Conservation (phyloP, 2,329 filamentous ascomycete species). For the Arachnopeziza araneosa region DNA sequence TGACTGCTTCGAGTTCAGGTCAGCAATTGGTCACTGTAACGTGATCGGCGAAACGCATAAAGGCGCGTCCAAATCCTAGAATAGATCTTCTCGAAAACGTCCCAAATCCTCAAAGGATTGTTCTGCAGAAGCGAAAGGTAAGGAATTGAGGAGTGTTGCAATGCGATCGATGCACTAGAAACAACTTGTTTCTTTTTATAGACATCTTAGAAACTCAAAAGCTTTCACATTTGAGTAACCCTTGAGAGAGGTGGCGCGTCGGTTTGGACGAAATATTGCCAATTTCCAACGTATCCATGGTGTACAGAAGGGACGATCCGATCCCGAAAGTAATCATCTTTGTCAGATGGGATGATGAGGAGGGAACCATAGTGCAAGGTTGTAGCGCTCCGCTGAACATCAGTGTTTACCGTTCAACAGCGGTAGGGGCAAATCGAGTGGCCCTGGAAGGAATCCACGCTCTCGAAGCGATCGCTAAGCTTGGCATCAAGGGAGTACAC, state of each 20-base stretch:
- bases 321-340: conserved; percentile 5
- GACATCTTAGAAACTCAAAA: conserved; percentile 1
- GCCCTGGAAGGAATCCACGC: conserved; percentile 11
- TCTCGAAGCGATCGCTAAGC: conserved; percentile 8
- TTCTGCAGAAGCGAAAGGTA: conserved; percentile 7
- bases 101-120: conserved; percentile 13
- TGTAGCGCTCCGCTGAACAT: conserved; percentile 6
- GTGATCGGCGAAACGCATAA: conserved; percentile 19
- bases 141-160: conserved; percentile 8
- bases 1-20: conserved; percentile 12
- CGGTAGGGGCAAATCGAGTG: conserved; percentile 9
- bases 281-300: conserved; percentile 9
- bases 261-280: not conserved
- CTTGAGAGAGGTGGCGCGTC: not conserved
- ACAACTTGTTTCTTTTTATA: conserved; percentile 6
- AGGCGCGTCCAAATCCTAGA: conserved; percentile 17
- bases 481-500: not conserved
- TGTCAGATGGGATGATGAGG: conserved; percentile 3
- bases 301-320: conserved; percentile 15
- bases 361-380: conserved; percentile 7
- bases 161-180: conserved; percentile 14
- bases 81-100: conserved; percentile 14
- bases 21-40: conserved; percentile 13
- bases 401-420: conserved; percentile 11
- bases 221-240: not conserved